phyloP scores from a whole-genome alignment of 352 stramenopile genomes.

The Phytopythium vexans region DNA sequence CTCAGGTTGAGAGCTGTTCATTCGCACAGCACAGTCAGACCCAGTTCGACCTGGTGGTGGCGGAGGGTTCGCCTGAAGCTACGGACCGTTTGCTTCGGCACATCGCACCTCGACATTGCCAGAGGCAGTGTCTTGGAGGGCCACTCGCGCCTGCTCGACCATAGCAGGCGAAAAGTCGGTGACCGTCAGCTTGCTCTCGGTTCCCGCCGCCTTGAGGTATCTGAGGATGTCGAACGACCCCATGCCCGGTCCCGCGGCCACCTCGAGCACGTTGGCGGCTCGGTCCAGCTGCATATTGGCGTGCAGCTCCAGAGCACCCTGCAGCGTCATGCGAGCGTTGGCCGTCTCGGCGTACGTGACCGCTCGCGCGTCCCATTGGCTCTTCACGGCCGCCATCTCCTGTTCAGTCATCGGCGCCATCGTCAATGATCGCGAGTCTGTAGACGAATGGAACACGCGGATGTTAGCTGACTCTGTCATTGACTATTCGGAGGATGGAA shows the following conservation, averaged over 20 bases:
- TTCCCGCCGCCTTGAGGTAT: constrained; percentile 4
- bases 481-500: too few species aligned
- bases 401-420: neutral
- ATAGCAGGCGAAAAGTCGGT: constrained; percentile 43
- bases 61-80: too few species aligned
- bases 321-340: constrained; percentile 48
- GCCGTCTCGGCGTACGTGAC: constrained; percentile 33
- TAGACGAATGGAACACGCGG: too few species aligned
- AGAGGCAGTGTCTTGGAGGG: constrained; percentile 8
- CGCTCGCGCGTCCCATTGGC: constrained; percentile 31
- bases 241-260: constrained; percentile 37
- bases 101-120: constrained; percentile 25
- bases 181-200: constrained; percentile 19
- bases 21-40: neutral
- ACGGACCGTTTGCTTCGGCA: constrained; percentile 30
- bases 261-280: constrained; percentile 37
- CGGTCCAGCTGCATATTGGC: constrained; percentile 40
- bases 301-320: constrained; percentile 39
- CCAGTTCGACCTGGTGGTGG: too few species aligned
- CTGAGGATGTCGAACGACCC: constrained; percentile 32
- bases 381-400: neutral
- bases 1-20: constrained; percentile 32
- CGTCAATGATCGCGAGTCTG: too few species aligned
- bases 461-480: too few species aligned
- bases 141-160: constrained; percentile 27